Evolutionary conservation across 805 yeast genomes (phyloP), one percentile per base, ranked within the genome.

Genomic region (Sporopachydermia quercuum): DNA sequence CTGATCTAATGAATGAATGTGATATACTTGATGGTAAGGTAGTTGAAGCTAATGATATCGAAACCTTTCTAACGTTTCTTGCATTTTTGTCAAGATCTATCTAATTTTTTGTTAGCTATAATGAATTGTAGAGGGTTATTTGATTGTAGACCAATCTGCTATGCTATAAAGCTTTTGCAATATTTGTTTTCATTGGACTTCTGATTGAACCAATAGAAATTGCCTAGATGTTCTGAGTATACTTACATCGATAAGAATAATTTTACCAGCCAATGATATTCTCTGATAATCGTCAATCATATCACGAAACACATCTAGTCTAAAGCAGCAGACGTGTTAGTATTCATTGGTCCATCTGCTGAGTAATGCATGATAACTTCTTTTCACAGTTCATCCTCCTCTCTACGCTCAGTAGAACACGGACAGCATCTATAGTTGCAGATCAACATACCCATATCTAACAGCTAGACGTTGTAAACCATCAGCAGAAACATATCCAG

Each of bases 251-350:
- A 36, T 36, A 11, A 36, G 38, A 15, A 36, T 19, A 5, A 36
- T 36, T 14, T 36, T 36, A n/a, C 38, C 38, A 16, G 19, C 38
- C n/a, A 36, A 18, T n/a, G 38, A 36, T 36, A 36, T 36, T 14
- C 38, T 16, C 17, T 36, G 27, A 14, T 8, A 6, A 8, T 17
- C 38, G 8, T 15, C 14, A 8, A 36, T 36, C 8, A 13, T 19
- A 36, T 36, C 38, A 5, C n/a, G n/a, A n/a, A 36, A 36, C 5
- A 36, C 38, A n/a, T 36, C 38, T 8, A 36, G 18, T 11, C 38
- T 36, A 36, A 14, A 11, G n/a, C 5, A 23, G 30, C n/a, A 23
- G 30, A 8, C 8, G 30, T 23, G n/a, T 8, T 23, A 23, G 30
- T 23, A 23, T 8, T 23, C 8, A n/a, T 23, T 8, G 30, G 8